Evolutionary conservation across 208 protist genomes (phyloP).

Genomic region (Angomonas deanei): DNA sequence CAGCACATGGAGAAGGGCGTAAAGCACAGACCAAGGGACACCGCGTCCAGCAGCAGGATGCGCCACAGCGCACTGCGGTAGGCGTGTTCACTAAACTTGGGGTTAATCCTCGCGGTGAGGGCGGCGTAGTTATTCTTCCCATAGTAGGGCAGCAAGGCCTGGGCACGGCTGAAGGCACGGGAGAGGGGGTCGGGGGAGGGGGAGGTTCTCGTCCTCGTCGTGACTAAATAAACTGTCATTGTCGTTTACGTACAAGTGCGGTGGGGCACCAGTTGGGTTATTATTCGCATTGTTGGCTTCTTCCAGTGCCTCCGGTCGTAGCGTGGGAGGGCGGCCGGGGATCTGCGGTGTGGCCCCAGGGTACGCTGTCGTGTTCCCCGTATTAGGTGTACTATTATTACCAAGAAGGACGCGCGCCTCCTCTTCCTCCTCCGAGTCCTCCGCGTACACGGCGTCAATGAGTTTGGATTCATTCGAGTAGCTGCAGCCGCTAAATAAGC

Average conservation of each 20-base stretch:
- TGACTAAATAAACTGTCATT: background rate
- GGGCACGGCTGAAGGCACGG: no score
- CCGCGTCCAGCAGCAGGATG: conserved; percentile 37
- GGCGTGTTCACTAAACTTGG: no score
- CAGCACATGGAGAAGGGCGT: conserved; percentile 21
- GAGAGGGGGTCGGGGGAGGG: no score
- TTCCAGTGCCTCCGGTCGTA: no score
- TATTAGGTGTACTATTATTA: background rate
- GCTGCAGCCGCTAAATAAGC: background rate
- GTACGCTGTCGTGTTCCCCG: no score
- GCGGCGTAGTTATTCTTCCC: no score
- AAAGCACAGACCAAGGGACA: conserved; percentile 30
- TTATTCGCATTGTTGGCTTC: background rate
- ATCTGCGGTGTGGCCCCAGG: no score
- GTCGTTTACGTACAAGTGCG: background rate
- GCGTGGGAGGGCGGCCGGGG: no score
- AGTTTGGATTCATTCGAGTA: background rate
- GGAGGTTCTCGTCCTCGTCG: background rate
- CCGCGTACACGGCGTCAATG: background rate
- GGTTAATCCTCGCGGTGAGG: no score
- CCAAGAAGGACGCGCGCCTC: no score
- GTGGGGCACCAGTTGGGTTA: no score
- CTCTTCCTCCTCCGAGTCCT: background rate
- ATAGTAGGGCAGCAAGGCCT: no score
- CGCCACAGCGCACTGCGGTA: conserved; percentile 1